Conservation (phyloP, 331 rosid genomes). For the Quercus tomentella region DNA sequence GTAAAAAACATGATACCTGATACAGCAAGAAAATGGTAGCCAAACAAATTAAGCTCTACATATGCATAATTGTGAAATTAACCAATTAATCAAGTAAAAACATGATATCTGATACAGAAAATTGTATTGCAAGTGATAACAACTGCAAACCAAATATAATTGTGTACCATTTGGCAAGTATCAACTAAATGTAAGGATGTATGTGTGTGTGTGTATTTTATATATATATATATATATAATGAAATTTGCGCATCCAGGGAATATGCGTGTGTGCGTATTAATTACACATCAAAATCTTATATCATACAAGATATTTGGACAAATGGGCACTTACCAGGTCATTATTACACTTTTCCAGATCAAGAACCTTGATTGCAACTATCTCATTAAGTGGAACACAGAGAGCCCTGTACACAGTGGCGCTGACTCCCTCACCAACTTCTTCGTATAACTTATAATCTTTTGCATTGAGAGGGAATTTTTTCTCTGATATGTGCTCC, state of each 20-base stretch:
- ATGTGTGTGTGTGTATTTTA: not conserved
- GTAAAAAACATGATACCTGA: not conserved
- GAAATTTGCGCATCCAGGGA: too few species aligned
- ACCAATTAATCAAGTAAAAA: too few species aligned
- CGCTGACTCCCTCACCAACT: slow-evolving; percentile 99
- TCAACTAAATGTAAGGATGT: not conserved
- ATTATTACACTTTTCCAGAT: slow-evolving; percentile 91
- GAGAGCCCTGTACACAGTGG: slow-evolving; percentile 86
- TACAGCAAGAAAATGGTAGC: not conserved
- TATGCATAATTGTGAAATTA: too few species aligned
- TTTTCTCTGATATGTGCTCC: slow-evolving; percentile 58
- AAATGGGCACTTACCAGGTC: slow-evolving; percentile 63
- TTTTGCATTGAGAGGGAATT: slow-evolving; percentile 69
- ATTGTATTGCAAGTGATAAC: not conserved
- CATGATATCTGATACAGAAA: not conserved
- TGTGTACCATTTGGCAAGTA: slow-evolving; percentile 1
- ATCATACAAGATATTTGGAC: not conserved
- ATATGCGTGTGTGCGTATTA: not conserved
- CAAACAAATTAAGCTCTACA: not conserved
- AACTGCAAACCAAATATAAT: not conserved
- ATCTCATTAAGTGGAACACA: slow-evolving; percentile 82
- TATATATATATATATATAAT: too few species aligned
- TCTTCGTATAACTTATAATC: slow-evolving; percentile 91
- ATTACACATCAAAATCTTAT: not conserved
- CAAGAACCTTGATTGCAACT: slow-evolving; percentile 98